These are phyloP conservation scores for Ramaria sp. DNA, from an alignment of 768 basidiomycete genomes.

Conservation along the genomic window DNA sequence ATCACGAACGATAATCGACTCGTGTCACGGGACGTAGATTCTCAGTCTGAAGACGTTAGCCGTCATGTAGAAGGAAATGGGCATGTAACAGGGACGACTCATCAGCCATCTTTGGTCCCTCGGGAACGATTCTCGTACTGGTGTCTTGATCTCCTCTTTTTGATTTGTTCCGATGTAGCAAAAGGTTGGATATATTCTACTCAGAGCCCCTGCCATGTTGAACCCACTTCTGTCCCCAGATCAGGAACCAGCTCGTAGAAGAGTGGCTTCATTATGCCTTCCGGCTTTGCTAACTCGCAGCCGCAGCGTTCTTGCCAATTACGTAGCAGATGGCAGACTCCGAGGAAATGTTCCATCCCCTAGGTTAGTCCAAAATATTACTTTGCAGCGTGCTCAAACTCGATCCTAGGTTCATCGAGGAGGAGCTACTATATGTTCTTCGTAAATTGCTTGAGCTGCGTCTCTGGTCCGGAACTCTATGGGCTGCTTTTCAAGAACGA, in stretches of 20 bases:
- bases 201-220: not conserved
- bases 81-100: slow-evolving; percentile 46
- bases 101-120: slow-evolving; percentile 42
- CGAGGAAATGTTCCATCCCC: slow-evolving; percentile 87
- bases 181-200: slow-evolving; percentile 31
- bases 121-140: slow-evolving; percentile 86
- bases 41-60: slow-evolving; percentile 14
- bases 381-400: not conserved
- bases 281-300: slow-evolving; percentile 73
- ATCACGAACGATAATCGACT: slow-evolving; percentile 21
- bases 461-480: slow-evolving; percentile 68
- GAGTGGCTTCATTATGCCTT: slow-evolving; percentile 65
- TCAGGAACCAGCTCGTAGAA: slow-evolving; percentile 36
- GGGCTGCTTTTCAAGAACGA: slow-evolving; percentile 62
- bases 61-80: slow-evolving; percentile 26
- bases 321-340: slow-evolving; percentile 74
- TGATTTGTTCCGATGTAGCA: slow-evolving; percentile 60
- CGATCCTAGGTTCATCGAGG: slow-evolving; percentile 60
- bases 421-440: slow-evolving; percentile 80
- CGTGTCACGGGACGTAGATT: slow-evolving; percentile 7
- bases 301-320: slow-evolving; percentile 52
- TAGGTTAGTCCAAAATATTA: slow-evolving; percentile 35
- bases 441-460: slow-evolving; percentile 61
- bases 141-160: slow-evolving; percentile 82
- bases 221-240: not conserved